Percentiles rank a stretch among this genome's conserved stretches.
Evolutionary conservation across 352 stramenopile genomes (phyloP).

Genomic region (Phytopythium ostracodes): DNA sequence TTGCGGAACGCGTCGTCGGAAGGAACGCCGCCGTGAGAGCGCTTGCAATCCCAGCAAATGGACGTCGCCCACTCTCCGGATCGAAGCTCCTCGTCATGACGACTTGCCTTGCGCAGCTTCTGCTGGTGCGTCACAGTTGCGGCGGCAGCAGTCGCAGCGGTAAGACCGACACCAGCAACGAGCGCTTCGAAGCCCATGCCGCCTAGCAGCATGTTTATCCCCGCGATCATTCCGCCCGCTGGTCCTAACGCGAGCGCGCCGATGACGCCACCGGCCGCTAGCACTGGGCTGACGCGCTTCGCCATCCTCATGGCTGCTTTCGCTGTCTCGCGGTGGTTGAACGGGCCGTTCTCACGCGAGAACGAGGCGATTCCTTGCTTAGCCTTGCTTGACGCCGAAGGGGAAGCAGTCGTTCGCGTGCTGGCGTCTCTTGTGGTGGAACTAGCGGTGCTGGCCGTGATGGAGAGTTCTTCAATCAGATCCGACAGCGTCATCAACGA

Average conservation of each 20-base stretch:
- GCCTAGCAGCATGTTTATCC: conserved; percentile 50
- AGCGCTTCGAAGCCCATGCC: conserved; percentile 52
- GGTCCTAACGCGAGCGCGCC: conserved; percentile 49
- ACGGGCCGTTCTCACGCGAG: neutral
- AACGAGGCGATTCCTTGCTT: neutral
- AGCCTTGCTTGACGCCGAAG: neutral
- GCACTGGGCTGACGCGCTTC: conserved; percentile 36
- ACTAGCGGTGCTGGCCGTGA: conserved; percentile 15
- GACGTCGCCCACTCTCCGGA: conserved; percentile 62
- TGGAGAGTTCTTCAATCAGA: conserved; percentile 29
- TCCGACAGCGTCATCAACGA: conserved; percentile 25
- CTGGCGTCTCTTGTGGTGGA: neutral
- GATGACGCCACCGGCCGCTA: conserved; percentile 58
- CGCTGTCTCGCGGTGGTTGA: conserved; percentile 10
- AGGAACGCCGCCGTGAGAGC: conserved; percentile 26
- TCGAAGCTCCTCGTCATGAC: conserved; percentile 33
- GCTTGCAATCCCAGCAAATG: conserved; percentile 67
- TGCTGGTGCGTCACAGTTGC: conserved; percentile 48
- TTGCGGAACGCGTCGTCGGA: conserved; percentile 55
- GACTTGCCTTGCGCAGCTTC: conserved; percentile 36
- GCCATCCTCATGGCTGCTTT: conserved; percentile 21
- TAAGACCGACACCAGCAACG: conserved; percentile 54
- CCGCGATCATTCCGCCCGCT: conserved; percentile 43
- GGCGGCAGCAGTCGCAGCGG: conserved; percentile 45
- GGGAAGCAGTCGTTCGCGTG: neutral